Conservation (phyloP, 108 stramenopile genomes). For the Mayamaea pseudoterrestris region DNA sequence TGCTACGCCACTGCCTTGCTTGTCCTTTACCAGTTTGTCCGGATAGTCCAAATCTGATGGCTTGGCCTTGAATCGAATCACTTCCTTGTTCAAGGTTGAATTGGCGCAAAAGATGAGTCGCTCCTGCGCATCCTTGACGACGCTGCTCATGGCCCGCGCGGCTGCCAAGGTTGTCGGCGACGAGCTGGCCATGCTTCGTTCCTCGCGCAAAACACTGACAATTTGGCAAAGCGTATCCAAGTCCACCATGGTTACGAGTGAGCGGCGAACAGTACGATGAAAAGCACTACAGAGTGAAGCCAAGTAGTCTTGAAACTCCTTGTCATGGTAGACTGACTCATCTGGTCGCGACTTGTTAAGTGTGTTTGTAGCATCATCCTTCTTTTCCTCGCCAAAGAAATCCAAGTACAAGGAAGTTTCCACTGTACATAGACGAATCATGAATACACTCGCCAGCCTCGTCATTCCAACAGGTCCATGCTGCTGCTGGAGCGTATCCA, state of each 20-base stretch:
- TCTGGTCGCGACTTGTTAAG: constrained; percentile 29
- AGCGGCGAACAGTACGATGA: constrained; percentile 74
- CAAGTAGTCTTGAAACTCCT: constrained; percentile 64
- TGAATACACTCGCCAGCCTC: constrained; percentile 70
- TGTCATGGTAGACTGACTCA: constrained; percentile 52
- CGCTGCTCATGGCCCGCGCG: constrained; percentile 63
- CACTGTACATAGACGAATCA: constrained; percentile 74
- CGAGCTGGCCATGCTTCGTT: constrained; percentile 61
- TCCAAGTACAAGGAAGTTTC: constrained; percentile 78
- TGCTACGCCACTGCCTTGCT: constrained; percentile 8
- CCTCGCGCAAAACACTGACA: constrained; percentile 73
- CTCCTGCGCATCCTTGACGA: constrained; percentile 85
- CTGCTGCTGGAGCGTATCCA: constrained; percentile 68
- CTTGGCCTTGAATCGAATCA: constrained; percentile 72
- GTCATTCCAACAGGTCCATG: constrained; percentile 85
- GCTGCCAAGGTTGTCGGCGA: constrained; percentile 60
- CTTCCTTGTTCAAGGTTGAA: constrained; percentile 57
- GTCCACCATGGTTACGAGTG: constrained; percentile 63
- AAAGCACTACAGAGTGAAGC: constrained; percentile 56
- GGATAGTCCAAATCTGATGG: constrained; percentile 72
- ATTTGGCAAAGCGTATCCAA: constrained; percentile 78
- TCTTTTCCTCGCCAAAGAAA: constrained; percentile 70
- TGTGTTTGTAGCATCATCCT: constrained; percentile 11
- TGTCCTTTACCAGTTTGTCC: constrained; percentile 43
- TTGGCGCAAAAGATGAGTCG: constrained; percentile 82